Conservation (phyloP, 179 eudicot species). For the Beta macrorhiza region DNA sequence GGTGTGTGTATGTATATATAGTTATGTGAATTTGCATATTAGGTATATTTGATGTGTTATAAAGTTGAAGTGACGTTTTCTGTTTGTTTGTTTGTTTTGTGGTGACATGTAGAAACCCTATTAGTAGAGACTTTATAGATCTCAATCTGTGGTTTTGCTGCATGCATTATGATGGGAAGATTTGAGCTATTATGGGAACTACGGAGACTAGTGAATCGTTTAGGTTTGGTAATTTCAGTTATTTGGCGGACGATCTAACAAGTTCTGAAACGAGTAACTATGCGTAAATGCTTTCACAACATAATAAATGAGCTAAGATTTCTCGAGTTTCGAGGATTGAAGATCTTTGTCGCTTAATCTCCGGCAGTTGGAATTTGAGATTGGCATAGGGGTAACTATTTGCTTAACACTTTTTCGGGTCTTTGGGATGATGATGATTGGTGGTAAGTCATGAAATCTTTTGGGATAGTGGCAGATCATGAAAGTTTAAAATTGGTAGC, state of each 20-base stretch:
- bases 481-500: neutral
- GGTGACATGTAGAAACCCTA: neutral
- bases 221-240: neutral
- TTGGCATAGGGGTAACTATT: neutral
- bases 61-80: neutral
- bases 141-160: neutral
- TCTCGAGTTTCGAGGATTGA: neutral
- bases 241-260: neutral
- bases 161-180: neutral
- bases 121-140: neutral
- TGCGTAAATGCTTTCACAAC: neutral
- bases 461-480: neutral
- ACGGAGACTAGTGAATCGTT: too few species aligned
- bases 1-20: neutral
- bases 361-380: neutral
- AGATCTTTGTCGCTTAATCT: neutral
- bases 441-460: neutral
- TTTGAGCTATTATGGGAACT: conserved; percentile 7
- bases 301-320: neutral
- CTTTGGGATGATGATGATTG: neutral
- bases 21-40: neutral
- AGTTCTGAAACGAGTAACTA: neutral
- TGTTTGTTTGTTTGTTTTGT: neutral
- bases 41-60: neutral
- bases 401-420: neutral